Base-by-base conservation (phyloP, 371 early-diverging fungal species). In the Syncephalis fuscata region DNA sequence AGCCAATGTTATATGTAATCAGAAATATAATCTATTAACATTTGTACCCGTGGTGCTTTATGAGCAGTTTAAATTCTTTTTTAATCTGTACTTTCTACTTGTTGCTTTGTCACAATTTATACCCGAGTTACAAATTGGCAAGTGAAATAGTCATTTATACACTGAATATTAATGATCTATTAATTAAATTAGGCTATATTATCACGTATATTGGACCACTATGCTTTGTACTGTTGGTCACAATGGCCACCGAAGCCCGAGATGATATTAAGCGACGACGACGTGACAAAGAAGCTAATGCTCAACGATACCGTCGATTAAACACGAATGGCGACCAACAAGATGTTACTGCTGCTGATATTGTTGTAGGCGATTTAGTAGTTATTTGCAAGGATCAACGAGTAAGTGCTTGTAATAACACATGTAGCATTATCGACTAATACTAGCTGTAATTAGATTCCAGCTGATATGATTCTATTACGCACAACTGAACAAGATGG, bases 41-140 rank as follows among this genome's bases (percentile, higher is more conserved):
- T 98, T 99, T 61, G 44, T 97, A 36, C 91, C 93, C 1, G 45
- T 86, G 24, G 92, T 99, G 2, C 70, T 98, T 19, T 86, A 78
- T 59, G 88, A 95, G 58, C 99, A 99, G 71, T 95, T 98, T 71
- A 84, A 86, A 55, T 82, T 87, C 54, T 97, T 98, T 53, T 92
- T 96, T 66, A 99, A 99, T 61, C 57, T 97, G 45, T 99, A 93
- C 59, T 98, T 99, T 58, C 65, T 99, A 44, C 65, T 96, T 16
- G 92, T 98, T 4, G 91, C 95, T 8, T 58, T 98, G 45, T 88
- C 92, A 16, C 99, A 98, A 64, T 78, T 92, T 55, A 71, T 93
- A 15, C 92, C 92, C 9, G 78, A 82, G 17, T 67, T 94, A 46
- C 77, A 82, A 58, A 85, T 85, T 36, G 85, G 84, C 71, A 71